These are phyloP conservation scores for Corylus avellana DNA, from an alignment of 306 rosid species.

Conservation along the genomic window DNA sequence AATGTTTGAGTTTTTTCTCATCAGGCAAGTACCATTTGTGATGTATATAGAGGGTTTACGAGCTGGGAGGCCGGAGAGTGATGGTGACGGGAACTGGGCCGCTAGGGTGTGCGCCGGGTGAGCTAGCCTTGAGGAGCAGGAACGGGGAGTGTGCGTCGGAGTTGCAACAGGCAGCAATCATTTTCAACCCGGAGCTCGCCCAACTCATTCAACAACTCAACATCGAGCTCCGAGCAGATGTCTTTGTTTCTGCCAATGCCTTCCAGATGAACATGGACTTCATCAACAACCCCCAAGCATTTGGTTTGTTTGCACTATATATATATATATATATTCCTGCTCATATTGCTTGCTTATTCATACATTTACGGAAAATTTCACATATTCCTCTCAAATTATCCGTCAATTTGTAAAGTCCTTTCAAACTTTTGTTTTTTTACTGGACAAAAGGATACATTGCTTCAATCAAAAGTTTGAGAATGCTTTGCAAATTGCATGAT, in stretches of 20 bases:
- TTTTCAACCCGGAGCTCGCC: conserved; percentile 38
- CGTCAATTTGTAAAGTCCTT: too few species aligned
- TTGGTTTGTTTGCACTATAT: conserved; percentile 35
- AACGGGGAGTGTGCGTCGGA: conserved; percentile 51
- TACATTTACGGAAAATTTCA: too few species aligned
- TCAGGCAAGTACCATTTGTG: not conserved
- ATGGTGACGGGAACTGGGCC: conserved; percentile 61
- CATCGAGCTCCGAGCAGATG: conserved; percentile 30
- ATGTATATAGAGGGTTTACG: conserved; percentile 31
- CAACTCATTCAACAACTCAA: conserved; percentile 42
- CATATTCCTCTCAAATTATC: too few species aligned
- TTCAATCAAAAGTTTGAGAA: too few species aligned
- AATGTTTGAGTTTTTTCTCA: not conserved
- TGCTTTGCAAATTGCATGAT: too few species aligned
- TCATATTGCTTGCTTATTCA: too few species aligned
- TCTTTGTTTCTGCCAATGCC: conserved; percentile 49
- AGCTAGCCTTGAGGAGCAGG: conserved; percentile 43
- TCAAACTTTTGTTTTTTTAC: too few species aligned
- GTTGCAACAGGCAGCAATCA: conserved; percentile 40
- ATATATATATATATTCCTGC: too few species aligned
- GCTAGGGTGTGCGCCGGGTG: conserved; percentile 51
- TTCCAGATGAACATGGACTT: conserved; percentile 48
- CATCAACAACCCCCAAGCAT: conserved; percentile 42
- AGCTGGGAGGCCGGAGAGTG: conserved; percentile 57
- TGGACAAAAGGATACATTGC: too few species aligned